phyloP scores from a whole-genome alignment of 176 grass and related monocot genomes.

The Poa pratensis region DNA sequence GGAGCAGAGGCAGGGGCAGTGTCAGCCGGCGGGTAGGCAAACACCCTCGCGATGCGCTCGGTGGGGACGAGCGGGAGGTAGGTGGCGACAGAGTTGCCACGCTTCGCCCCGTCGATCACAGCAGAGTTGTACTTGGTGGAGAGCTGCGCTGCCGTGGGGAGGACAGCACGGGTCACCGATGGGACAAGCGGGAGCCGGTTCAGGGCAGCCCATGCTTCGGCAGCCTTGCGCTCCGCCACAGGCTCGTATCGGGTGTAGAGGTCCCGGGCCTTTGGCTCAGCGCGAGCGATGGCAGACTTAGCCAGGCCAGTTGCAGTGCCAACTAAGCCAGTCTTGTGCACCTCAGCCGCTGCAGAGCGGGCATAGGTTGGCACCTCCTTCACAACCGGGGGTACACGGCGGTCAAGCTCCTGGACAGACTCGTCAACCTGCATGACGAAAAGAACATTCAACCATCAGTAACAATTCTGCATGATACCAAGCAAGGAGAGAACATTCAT shows the following conservation, averaged over 20 bases:
- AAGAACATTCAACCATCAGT: not conserved
- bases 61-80: conserved; percentile 88
- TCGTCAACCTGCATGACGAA: conserved; percentile 51
- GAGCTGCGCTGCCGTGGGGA: conserved; percentile 69
- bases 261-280: conserved; percentile 61
- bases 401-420: conserved; percentile 70
- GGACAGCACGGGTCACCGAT: conserved; percentile 61
- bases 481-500: not conserved
- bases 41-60: conserved; percentile 65
- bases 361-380: conserved; percentile 66
- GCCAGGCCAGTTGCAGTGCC: conserved; percentile 65
- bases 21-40: conserved; percentile 19
- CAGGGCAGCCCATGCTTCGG: conserved; percentile 69
- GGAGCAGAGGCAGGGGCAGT: not conserved
- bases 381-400: conserved; percentile 64
- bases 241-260: conserved; percentile 84
- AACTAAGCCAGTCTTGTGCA: conserved; percentile 65
- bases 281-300: conserved; percentile 53
- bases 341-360: conserved; percentile 61
- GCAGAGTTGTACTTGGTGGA: conserved; percentile 75
- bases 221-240: conserved; percentile 63
- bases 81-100: conserved; percentile 62
- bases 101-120: conserved; percentile 56
- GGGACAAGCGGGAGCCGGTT: conserved; percentile 86
- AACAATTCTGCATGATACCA: not conserved